Conservation (phyloP, 2,329 filamentous ascomycete genomes). For the Aspergillus versicolor region DNA sequence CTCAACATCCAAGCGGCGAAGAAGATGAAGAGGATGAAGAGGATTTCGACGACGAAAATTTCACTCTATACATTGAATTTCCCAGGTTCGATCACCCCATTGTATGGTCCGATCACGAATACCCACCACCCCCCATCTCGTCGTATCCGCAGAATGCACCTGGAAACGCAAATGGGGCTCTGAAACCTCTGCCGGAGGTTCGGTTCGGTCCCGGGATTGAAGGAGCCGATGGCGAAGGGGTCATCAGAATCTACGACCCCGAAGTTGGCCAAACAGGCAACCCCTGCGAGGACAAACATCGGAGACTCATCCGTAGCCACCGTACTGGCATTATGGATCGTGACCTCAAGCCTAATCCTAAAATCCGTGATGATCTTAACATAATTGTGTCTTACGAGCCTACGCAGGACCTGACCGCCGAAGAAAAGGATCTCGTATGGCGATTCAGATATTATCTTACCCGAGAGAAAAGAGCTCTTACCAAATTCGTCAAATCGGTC, state of each 20-base stretch:
- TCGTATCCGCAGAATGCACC: slow-evolving; percentile 64
- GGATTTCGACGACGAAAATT: slow-evolving; percentile 60
- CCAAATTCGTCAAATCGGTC: slow-evolving; percentile 97
- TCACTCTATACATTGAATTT: slow-evolving; percentile 85
- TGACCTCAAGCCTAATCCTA: slow-evolving; percentile 93
- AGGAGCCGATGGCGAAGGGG: slow-evolving; percentile 54
- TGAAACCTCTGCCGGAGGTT: slow-evolving; percentile 83
- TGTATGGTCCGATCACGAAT: slow-evolving; percentile 92
- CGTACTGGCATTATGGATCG: slow-evolving; percentile 92
- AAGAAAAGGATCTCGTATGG: slow-evolving; percentile 96
- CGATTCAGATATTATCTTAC: slow-evolving; percentile 95
- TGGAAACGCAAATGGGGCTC: slow-evolving; percentile 66
- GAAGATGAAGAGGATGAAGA: slow-evolving; percentile 39
- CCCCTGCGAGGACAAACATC: slow-evolving; percentile 91
- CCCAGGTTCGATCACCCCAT: slow-evolving; percentile 94
- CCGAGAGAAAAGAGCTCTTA: slow-evolving; percentile 85
- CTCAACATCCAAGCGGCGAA: slow-evolving; percentile 32
- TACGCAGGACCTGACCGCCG: slow-evolving; percentile 79
- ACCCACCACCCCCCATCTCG: slow-evolving; percentile 79
- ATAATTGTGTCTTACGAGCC: slow-evolving; percentile 88
- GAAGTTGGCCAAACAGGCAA: slow-evolving; percentile 89
- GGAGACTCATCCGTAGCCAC: slow-evolving; percentile 85
- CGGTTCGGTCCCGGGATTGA: slow-evolving; percentile 89
- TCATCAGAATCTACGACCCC: slow-evolving; percentile 89
- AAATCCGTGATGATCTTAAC: slow-evolving; percentile 91